These are phyloP conservation scores for Amanita phalloides DNA, from an alignment of 768 basidiomycete genomes.

Conservation along the genomic window DNA sequence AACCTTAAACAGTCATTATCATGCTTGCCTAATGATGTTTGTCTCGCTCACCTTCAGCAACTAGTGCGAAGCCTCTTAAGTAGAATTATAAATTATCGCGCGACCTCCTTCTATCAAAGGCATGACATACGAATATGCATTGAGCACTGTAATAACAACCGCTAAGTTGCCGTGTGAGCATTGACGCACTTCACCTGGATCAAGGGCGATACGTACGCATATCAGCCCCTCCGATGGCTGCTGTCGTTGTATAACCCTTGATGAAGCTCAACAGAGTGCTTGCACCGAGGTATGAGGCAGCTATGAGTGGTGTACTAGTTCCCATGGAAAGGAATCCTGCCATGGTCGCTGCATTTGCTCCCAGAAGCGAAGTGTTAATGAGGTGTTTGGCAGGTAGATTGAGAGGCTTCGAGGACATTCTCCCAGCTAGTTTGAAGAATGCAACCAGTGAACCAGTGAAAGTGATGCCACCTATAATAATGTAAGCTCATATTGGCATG, in stretches of 20 bases:
- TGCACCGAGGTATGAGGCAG: slow-evolving; percentile 66
- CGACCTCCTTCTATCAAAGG: not conserved
- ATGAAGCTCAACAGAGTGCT: slow-evolving; percentile 74
- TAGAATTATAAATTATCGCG: not conserved
- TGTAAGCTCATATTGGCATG: slow-evolving; percentile 1
- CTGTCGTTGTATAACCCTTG: slow-evolving; percentile 80
- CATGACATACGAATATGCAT: slow-evolving; percentile 62
- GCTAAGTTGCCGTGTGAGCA: slow-evolving; percentile 30
- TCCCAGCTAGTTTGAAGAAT: slow-evolving; percentile 79
- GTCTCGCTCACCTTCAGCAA: slow-evolving; percentile 54
- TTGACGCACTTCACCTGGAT: not conserved
- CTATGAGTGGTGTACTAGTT: slow-evolving; percentile 60
- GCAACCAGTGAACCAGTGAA: slow-evolving; percentile 88
- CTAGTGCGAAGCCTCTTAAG: slow-evolving; percentile 67
- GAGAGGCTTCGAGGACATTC: slow-evolving; percentile 67
- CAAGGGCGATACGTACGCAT: slow-evolving; percentile 56
- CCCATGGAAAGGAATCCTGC: slow-evolving; percentile 65
- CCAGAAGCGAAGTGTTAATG: slow-evolving; percentile 62
- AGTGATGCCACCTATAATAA: slow-evolving; percentile 55
- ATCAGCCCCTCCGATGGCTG: slow-evolving; percentile 88
- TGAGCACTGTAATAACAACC: slow-evolving; percentile 84
- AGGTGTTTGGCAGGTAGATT: slow-evolving; percentile 69
- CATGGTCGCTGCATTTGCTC: slow-evolving; percentile 63
- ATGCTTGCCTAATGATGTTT: slow-evolving; percentile 1
- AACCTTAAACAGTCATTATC: slow-evolving; percentile 28